Evolutionary conservation across 1,284 basidiomycete genomes (phyloP), one percentile per base, ranked within the genome.

Genomic region (Trichosporon faecale): DNA sequence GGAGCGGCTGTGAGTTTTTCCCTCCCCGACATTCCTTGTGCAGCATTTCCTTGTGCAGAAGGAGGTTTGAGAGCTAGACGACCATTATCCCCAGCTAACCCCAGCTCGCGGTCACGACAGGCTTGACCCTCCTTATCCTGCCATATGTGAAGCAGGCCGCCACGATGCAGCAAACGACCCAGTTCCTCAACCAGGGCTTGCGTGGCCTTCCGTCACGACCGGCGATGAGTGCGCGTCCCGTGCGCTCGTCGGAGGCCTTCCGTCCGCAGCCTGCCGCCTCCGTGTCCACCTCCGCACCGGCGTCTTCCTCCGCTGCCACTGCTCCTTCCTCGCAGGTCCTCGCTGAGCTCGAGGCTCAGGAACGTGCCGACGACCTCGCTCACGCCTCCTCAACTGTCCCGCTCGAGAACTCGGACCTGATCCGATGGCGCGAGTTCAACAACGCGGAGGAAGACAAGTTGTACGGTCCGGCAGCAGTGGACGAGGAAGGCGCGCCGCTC

Each of bases 81-180:
- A 44, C 40, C 16, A 16, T 2, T 2, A 16, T 44, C 2, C 2
- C 12, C 3, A 61, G 29, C 65, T 63, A 23, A 66, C 69, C 2
- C 21, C 67, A 81, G 79, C 75, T 81, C 65, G 77, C 78, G 6
- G 69, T 81, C n/a, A 78, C 78, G 2, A 71, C 73, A 8, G 79
- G 78, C 27, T 69, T 81, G 18, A 80, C 79, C 1, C 33, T 76
- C 6, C 72, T 81, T 12, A 72, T 81, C 25, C 67, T 81, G 35
- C 78, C 79, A 0, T 80, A 73, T 64, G 76, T 75, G 23, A 70
- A 77, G 11, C 78, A 80, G 67, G 78, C 78, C 1, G 76, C 76
- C 8, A 74, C 73, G 65, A 44, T 77, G 57, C 66, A 65, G 18
- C n/a, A 65, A 6, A 67, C 72, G 1, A 68, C 75, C 0, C 72